These are phyloP conservation scores for Liriodendron chinense DNA, from an alignment of 164 flowering plant genomes.

Conservation along the genomic window DNA sequence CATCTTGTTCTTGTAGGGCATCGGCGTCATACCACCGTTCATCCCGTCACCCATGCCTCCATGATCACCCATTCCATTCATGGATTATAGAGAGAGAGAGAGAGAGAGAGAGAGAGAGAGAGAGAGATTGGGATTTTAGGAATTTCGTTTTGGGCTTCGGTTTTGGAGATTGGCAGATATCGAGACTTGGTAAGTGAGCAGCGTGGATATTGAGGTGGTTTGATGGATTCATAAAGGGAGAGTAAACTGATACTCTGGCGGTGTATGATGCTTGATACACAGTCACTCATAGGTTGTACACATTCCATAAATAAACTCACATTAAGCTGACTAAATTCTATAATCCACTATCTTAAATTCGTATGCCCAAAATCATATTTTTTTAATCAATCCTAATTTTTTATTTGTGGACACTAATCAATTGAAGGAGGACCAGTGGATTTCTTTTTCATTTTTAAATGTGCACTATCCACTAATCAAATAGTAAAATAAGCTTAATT, in stretches of 20 bases:
- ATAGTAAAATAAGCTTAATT: too few species aligned
- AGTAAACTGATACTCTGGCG: neutral
- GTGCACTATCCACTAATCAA: too few species aligned
- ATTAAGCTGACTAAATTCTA: too few species aligned
- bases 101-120: neutral
- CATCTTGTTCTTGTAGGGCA: slow-evolving; percentile 2
- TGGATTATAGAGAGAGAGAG: neutral
- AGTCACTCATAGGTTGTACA: too few species aligned
- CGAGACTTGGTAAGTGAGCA: neutral
- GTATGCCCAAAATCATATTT: too few species aligned
- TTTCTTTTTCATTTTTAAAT: too few species aligned
- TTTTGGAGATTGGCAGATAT: neutral
- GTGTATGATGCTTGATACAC: too few species aligned
- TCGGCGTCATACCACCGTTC: neutral
- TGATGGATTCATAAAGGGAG: neutral
- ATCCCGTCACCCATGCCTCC: neutral
- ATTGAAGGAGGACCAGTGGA: too few species aligned
- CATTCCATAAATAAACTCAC: too few species aligned
- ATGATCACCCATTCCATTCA: neutral
- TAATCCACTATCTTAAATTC: too few species aligned
- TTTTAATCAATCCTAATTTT: too few species aligned
- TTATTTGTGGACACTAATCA: too few species aligned
- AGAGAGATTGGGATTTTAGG: neutral
- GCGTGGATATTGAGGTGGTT: neutral
- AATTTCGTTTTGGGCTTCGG: neutral